phyloP scores from a whole-genome alignment of 345 rosid genomes.

The Rhodamnia argentea region DNA sequence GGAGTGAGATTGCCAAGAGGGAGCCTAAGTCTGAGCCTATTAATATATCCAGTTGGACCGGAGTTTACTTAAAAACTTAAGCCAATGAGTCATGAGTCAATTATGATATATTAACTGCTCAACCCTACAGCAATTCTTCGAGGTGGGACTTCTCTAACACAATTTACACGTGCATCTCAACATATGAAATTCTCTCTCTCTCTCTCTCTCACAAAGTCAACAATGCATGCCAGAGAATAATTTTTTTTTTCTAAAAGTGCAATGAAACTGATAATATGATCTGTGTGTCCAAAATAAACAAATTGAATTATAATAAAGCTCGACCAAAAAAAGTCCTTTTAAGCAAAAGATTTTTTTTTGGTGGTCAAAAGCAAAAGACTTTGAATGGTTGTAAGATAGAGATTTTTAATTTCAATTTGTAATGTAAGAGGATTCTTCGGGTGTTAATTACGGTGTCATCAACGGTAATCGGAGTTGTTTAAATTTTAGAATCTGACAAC shows the following conservation, averaged over 20 bases:
- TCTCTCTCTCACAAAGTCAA: not conserved
- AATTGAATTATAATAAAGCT: not conserved
- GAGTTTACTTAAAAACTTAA: too few species aligned
- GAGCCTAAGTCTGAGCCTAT: too few species aligned
- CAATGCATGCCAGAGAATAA: not conserved
- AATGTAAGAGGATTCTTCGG: not conserved
- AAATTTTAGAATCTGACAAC: not conserved
- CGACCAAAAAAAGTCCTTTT: not conserved
- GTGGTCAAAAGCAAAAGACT: not conserved
- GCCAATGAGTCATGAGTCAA: too few species aligned
- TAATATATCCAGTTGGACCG: too few species aligned
- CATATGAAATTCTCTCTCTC: not conserved
- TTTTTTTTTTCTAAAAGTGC: not conserved
- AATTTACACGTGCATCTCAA: too few species aligned
- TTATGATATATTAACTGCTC: too few species aligned
- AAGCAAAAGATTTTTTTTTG: not conserved
- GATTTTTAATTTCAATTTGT: not conserved
- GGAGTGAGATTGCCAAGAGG: too few species aligned
- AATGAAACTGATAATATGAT: not conserved
- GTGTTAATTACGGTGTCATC: not conserved
- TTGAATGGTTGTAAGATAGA: not conserved
- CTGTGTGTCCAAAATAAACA: not conserved
- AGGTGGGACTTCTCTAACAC: too few species aligned
- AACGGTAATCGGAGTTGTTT: not conserved
- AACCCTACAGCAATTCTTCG: too few species aligned